Evolutionary conservation across 495 filamentous ascomycete genomes (phyloP).

Genomic region (Baudoinia panamericana): DNA sequence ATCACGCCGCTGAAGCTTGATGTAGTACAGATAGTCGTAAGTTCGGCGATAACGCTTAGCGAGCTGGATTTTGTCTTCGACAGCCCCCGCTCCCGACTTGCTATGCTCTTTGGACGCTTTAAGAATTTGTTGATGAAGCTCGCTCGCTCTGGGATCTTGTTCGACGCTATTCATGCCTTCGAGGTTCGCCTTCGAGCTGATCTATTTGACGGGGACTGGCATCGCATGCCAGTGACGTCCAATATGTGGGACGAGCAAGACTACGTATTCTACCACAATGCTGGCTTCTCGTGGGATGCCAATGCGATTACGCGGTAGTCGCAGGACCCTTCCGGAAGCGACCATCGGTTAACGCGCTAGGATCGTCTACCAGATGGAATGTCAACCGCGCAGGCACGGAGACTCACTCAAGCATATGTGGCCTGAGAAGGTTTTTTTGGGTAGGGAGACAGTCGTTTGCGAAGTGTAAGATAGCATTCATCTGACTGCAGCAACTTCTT

Average conservation of each 20-base stretch:
- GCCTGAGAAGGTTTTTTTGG: too few relatives aligned
- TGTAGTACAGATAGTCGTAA: background rate
- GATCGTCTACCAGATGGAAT: too few relatives aligned
- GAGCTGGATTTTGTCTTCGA: slow-evolving; percentile 4
- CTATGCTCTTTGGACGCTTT: background rate
- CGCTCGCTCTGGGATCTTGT: slow-evolving; percentile 1
- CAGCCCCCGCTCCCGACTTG: background rate
- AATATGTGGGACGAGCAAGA: slow-evolving; percentile 7
- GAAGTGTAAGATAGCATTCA: background rate
- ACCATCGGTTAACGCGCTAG: too few relatives aligned
- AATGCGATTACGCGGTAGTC: too few relatives aligned
- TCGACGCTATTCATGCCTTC: background rate
- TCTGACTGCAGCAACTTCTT: slow-evolving; percentile 8
- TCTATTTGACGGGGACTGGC: background rate
- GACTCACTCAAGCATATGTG: too few relatives aligned
- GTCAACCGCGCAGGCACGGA: too few relatives aligned
- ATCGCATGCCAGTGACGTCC: background rate
- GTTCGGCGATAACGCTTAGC: background rate
- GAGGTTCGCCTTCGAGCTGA: background rate
- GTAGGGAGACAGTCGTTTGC: too few relatives aligned
- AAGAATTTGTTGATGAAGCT: background rate
- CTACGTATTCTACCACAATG: slow-evolving; percentile 4
- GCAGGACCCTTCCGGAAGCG: too few relatives aligned
- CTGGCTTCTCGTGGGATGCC: slow-evolving; percentile 3
- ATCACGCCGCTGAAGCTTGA: background rate